A percentile compares a stretch with the other conserved stretches of the same genome.
These are phyloP conservation scores for Paraphaeosphaeria sporulosa DNA, from an alignment of 2,329 filamentous ascomycete genomes.

Conservation along the genomic window DNA sequence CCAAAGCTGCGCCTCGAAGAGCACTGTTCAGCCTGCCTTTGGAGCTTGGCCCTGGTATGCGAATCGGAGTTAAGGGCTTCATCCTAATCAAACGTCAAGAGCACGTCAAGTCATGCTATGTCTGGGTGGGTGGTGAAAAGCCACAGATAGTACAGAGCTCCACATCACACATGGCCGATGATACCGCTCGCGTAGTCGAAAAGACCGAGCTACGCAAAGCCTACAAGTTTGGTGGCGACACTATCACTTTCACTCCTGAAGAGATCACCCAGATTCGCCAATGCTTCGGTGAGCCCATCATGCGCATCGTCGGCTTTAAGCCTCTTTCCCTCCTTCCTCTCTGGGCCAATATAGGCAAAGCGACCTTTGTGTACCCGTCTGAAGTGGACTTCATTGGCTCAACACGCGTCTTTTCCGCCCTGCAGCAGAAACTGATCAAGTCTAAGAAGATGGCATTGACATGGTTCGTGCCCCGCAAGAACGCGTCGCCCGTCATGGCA, in stretches of 20 bases:
- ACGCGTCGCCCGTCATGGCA: constrained; percentile 79
- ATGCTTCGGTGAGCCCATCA: constrained; percentile 77
- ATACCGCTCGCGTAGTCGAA: constrained; percentile 78
- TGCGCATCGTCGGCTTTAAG: constrained; percentile 95
- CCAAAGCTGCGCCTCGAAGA: constrained; percentile 84
- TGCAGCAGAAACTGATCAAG: constrained; percentile 85
- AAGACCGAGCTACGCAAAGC: constrained; percentile 86
- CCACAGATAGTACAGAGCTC: constrained; percentile 79
- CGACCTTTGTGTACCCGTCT: constrained; percentile 91
- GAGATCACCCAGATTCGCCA: constrained; percentile 80
- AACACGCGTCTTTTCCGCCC: constrained; percentile 87
- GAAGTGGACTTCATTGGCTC: constrained; percentile 91
- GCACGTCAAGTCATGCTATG: constrained; percentile 81
- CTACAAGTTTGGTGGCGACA: constrained; percentile 94
- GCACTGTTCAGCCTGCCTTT: constrained; percentile 87
- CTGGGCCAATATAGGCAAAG: constrained; percentile 87
- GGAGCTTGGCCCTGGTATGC: constrained; percentile 83
- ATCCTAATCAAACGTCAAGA: constrained; percentile 85
- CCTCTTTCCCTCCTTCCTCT: constrained; percentile 74
- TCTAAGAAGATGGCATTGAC: constrained; percentile 83
- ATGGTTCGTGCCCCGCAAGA: constrained; percentile 86
- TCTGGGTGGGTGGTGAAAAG: constrained; percentile 87
- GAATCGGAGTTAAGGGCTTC: constrained; percentile 92
- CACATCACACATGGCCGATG: constrained; percentile 78
- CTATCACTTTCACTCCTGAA: constrained; percentile 83